Base-by-base conservation (phyloP, 495 filamentous ascomycete genomes). In the Penicillium taxi region DNA sequence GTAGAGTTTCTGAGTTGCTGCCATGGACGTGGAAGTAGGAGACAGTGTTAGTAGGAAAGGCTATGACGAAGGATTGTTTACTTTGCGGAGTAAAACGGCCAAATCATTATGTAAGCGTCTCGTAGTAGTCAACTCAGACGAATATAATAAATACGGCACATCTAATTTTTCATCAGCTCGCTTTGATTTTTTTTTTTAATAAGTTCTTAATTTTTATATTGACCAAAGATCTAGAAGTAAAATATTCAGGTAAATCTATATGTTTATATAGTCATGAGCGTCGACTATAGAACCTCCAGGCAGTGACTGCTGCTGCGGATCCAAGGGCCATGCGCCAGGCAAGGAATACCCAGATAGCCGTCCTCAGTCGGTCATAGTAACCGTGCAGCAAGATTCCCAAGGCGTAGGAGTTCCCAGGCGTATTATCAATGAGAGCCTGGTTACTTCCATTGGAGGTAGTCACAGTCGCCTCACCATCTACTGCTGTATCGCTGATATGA, bases 1-100 rank as follows among this genome's bases (percentile, higher is more conserved):
- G 43, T 94, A 94, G 14, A 85, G 74, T 53, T 85, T 88, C 52
- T 85, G 64, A 6, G 59, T 59, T n/a, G 53, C 58, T 23, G 51
- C 61, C 66, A 70, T 70, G 26, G 17, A n/a, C 25, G 42, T 21
- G 19, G 26, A 13, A 21, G n/a, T 9, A 14, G 17, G 17, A 22
- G 6, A 17, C 15, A 28, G 8, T 22, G 30, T 14, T 9, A 32
- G n/a, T 3, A 12, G 5, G 18, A 15, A 12, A 9, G 9, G 24
- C 2, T 6, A 24, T 24, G 22, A 23, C 20, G 37, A 20, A 32
- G 31, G 30, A 34, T 42, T 44, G 44, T 44, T 48, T 42, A 50
- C 39, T 33, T 33, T 12, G 37, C 35, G 37, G 26, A 17, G 21
- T n/a, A n/a, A n/a, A n/a, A n/a, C n/a, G n/a, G n/a, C 15, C 9